phyloP scores from a whole-genome alignment of 257 asterid genomes.

The Plantago ovata region DNA sequence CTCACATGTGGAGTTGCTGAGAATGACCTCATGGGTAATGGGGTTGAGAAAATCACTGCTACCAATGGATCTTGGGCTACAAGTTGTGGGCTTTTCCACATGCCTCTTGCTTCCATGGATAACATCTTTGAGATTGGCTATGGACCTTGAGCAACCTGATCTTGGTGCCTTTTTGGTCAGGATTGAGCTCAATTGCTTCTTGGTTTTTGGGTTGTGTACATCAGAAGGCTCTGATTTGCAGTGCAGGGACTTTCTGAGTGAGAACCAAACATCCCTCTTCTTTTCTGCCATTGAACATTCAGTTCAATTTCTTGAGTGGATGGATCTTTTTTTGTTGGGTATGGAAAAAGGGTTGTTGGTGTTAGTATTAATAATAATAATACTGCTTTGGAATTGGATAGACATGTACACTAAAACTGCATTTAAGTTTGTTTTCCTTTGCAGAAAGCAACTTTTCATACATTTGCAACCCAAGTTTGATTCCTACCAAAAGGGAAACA shows the following conservation, averaged over 20 bases:
- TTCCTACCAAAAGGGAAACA: too few relatives aligned
- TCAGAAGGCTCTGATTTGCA: slow-evolving; percentile 66
- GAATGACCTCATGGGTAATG: slow-evolving; percentile 42
- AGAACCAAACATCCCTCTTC: slow-evolving; percentile 57
- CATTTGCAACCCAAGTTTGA: neutral
- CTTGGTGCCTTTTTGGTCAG: slow-evolving; percentile 40
- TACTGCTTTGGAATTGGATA: slow-evolving; percentile 3
- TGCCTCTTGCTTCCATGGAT: slow-evolving; percentile 68
- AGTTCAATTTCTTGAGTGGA: too few relatives aligned
- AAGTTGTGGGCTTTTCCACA: slow-evolving; percentile 45
- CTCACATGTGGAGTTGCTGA: slow-evolving; percentile 37
- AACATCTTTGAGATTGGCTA: slow-evolving; percentile 62
- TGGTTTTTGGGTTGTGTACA: slow-evolving; percentile 49
- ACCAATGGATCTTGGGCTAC: slow-evolving; percentile 80
- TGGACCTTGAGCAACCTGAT: slow-evolving; percentile 78
- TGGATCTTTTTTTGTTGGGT: too few relatives aligned
- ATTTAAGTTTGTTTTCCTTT: slow-evolving; percentile 24
- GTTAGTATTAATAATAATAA: neutral
- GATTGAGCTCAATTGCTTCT: slow-evolving; percentile 32
- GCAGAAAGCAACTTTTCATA: slow-evolving; percentile 14
- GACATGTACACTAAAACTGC: too few relatives aligned
- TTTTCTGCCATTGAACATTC: slow-evolving; percentile 33
- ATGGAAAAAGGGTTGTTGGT: neutral
- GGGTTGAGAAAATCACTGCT: slow-evolving; percentile 48
- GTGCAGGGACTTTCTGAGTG: slow-evolving; percentile 49